Evolutionary conservation across 768 basidiomycete genomes (phyloP).

Genomic region (Aureoboletus auriporus): DNA sequence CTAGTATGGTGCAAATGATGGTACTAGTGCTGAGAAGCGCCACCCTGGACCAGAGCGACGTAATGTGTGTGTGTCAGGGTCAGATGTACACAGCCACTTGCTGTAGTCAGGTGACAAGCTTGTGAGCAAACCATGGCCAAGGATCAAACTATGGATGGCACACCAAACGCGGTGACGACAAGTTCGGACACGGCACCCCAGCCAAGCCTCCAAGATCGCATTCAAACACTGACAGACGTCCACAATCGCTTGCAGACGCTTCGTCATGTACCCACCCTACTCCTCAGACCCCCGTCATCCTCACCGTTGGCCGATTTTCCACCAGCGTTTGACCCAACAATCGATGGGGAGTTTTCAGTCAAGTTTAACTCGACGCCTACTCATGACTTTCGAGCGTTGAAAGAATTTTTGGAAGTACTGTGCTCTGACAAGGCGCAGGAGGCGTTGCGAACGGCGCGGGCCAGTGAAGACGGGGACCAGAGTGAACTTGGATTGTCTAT

Average conservation of each 20-base stretch:
- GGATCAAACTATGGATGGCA: background rate
- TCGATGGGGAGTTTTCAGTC: slow-evolving; percentile 26
- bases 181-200: background rate
- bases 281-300: slow-evolving; percentile 37
- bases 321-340: slow-evolving; percentile 24
- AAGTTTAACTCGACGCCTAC: slow-evolving; percentile 26
- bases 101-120: too few relatives aligned
- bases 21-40: slow-evolving; percentile 4
- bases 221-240: slow-evolving; percentile 45
- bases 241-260: slow-evolving; percentile 41
- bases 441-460: slow-evolving; percentile 50
- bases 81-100: slow-evolving; percentile 17
- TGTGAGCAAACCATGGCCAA: background rate
- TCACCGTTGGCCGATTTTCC: slow-evolving; percentile 23
- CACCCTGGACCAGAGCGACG: background rate
- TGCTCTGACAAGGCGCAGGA: slow-evolving; percentile 53
- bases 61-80: background rate
- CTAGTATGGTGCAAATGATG: background rate
- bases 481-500: slow-evolving; percentile 43
- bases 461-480: slow-evolving; percentile 52
- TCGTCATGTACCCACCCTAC: slow-evolving; percentile 42
- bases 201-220: slow-evolving; percentile 37
- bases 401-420: slow-evolving; percentile 44
- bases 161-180: slow-evolving; percentile 1
- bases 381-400: slow-evolving; percentile 45